A percentile compares a stretch with the other conserved stretches of the same genome.
phyloP scores from a whole-genome alignment of 345 rosid species.

The Aegle marmelos region DNA sequence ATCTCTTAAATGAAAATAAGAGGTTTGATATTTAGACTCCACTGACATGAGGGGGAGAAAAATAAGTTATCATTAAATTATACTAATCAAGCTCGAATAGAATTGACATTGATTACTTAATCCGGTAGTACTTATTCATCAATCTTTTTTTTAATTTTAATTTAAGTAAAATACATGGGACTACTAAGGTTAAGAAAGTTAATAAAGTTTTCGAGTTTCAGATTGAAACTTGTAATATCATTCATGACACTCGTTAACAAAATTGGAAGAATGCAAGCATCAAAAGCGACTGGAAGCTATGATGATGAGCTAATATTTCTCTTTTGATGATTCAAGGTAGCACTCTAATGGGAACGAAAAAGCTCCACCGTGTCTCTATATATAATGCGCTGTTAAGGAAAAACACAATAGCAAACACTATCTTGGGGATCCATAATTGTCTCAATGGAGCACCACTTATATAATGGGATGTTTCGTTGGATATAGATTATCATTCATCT shows the following conservation, averaged over 20 bases:
- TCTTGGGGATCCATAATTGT: background rate
- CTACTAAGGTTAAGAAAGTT: background rate
- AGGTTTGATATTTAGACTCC: too few relatives aligned
- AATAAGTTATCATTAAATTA: too few relatives aligned
- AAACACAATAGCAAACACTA: background rate
- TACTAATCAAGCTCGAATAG: background rate
- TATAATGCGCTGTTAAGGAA: background rate
- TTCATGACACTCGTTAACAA: background rate
- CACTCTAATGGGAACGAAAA: background rate
- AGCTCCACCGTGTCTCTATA: background rate
- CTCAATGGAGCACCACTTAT: background rate
- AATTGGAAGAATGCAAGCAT: background rate
- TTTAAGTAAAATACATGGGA: background rate
- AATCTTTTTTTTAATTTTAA: background rate
- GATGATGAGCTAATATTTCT: background rate
- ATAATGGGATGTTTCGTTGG: background rate
- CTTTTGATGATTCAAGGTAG: background rate
- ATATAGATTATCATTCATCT: background rate
- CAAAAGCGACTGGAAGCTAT: background rate
- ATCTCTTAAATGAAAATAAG: too few relatives aligned
- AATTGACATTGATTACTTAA: background rate
- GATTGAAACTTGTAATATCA: background rate
- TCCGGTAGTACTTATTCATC: background rate
- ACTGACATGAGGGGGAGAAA: too few relatives aligned
- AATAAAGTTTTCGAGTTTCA: too few relatives aligned